Evolutionary conservation across 2,329 filamentous ascomycete species (phyloP), one percentile per base, ranked within the genome.

Genomic region (Aspergillus felis): DNA sequence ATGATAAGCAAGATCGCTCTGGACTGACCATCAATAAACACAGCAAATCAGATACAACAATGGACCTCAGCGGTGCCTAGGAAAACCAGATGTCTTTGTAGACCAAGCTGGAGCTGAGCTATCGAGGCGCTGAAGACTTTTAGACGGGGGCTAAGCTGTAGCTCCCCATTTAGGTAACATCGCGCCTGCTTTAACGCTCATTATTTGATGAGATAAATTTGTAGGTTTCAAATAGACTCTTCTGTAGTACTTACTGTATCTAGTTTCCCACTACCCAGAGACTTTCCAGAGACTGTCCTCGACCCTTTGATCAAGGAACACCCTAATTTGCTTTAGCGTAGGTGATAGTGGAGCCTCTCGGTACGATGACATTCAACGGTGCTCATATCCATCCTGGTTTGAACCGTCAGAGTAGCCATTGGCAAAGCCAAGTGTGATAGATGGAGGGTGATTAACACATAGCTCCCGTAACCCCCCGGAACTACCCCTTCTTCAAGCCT

Each of bases 401-500:
- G 24, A 57, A 25, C 38, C 38, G 10, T 24, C 46, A 47, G 17
- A 22, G 24, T 41, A 58, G 38, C 54, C 24, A 63, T 64, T 66
- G 62, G 57, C 50, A 64, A 55, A 55, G 46, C 27, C 32, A 50
- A 46, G 51, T 59, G 51, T 64, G 65, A 67, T 66, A 58, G 64
- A 61, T 65, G 64, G 60, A 67, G 65, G 63, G 60, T 68, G 64
- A 42, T 66, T 59, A 51, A 58, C 59, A 56, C 60, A 56, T 57
- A 57, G 51, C 22, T 64, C 57, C 63, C 60, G 54, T 59, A 54
- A 53, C 20, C 57, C 53, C 59, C 56, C 56, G 56, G 57, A 47
- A 24, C 22, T 27, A 47, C 22, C 22, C 10, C 4, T 47, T 47
- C 22, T 47, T 47, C 44, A 25, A 24, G 14, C 9, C 22, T 17